Conservation (phyloP, 2,329 filamentous ascomycete species). For the Aspergillus pseudonomiae region DNA sequence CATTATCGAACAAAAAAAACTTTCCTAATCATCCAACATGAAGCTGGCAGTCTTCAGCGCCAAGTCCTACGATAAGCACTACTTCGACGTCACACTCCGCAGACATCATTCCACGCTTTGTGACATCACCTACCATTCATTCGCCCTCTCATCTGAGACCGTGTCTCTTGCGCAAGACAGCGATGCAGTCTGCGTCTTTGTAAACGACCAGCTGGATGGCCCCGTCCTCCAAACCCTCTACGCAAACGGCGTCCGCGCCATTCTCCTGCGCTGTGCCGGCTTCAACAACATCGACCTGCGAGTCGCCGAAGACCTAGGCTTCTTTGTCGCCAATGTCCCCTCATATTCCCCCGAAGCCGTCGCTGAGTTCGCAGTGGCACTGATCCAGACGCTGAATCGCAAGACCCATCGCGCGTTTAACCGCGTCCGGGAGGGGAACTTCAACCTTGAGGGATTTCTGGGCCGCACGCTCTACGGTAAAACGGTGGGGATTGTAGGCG, state of each 20-base stretch:
- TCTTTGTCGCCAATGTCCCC: slow-evolving; percentile 68
- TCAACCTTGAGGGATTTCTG: slow-evolving; percentile 62
- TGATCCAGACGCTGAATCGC: slow-evolving; percentile 69
- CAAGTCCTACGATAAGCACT: slow-evolving; percentile 65
- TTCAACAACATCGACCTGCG: slow-evolving; percentile 69
- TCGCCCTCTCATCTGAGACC: slow-evolving; percentile 60
- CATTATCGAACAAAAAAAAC: background rate
- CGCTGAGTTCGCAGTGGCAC: slow-evolving; percentile 69
- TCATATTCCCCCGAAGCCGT: slow-evolving; percentile 71
- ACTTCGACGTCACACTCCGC: slow-evolving; percentile 49
- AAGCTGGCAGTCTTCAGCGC: slow-evolving; percentile 67
- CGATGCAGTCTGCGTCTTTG: slow-evolving; percentile 67
- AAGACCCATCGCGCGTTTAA: slow-evolving; percentile 70
- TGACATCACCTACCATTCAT: slow-evolving; percentile 61
- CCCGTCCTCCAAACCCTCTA: slow-evolving; percentile 57
- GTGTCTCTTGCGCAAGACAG: slow-evolving; percentile 56
- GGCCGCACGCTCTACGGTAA: slow-evolving; percentile 65
- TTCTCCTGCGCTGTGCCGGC: slow-evolving; percentile 69
- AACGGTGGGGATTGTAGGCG: slow-evolving; percentile 68
- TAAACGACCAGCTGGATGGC: slow-evolving; percentile 63
- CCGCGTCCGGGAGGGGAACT: slow-evolving; percentile 70
- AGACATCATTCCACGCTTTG: slow-evolving; percentile 38
- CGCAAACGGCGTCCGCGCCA: slow-evolving; percentile 55
- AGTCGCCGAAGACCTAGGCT: slow-evolving; percentile 56
- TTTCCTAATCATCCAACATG: slow-evolving; percentile 39